Evolutionary conservation across 345 rosid species (phyloP).

Genomic region (Eucalyptus sp.): DNA sequence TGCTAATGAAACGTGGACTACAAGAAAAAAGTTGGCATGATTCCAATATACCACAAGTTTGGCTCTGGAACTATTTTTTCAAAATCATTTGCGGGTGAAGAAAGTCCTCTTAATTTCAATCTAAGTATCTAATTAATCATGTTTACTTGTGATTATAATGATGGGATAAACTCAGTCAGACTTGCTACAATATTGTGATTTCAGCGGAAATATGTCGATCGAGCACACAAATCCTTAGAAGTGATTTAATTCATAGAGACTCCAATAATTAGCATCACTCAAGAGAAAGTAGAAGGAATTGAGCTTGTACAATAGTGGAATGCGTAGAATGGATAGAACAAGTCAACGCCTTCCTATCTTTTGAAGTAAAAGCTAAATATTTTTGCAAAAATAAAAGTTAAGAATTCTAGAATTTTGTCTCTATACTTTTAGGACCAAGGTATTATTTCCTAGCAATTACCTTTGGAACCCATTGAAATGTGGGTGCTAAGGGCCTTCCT

Average conservation of each 20-base stretch:
- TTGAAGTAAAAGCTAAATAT: not conserved
- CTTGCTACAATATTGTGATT: not conserved
- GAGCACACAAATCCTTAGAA: not conserved
- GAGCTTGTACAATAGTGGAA: not conserved
- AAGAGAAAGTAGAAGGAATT: not conserved
- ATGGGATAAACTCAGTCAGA: not conserved
- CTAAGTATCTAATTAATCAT: not conserved
- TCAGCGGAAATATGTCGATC: not conserved
- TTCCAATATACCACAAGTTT: not conserved
- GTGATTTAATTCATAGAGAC: not conserved
- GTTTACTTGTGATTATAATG: not conserved
- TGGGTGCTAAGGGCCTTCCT: not conserved
- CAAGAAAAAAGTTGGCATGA: not conserved
- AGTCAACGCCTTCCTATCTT: not conserved
- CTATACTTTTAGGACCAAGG: not conserved
- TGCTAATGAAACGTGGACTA: not conserved
- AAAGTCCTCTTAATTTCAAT: not conserved
- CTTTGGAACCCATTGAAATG: not conserved
- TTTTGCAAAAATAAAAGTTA: not conserved
- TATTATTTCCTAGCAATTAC: not conserved
- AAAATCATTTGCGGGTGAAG: not conserved
- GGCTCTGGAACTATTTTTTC: not conserved
- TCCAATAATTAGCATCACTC: not conserved
- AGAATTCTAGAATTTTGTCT: not conserved
- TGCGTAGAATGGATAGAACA: not conserved